Base-by-base conservation (phyloP, 768 basidiomycete genomes). In the Cystobasidium onofrii region DNA sequence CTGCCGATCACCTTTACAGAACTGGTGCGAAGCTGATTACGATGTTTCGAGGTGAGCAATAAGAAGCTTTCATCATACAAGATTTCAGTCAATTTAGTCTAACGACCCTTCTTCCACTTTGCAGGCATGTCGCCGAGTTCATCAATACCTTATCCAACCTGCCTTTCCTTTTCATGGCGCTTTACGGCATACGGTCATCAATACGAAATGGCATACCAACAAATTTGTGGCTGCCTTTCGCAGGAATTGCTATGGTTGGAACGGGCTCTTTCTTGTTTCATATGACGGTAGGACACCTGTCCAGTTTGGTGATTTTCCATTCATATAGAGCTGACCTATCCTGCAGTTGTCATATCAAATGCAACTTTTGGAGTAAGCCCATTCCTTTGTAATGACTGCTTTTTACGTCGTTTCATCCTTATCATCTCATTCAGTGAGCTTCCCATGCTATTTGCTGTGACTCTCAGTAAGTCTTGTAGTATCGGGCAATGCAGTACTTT, bases 11-110 rank as follows among this genome's bases (percentile, higher is more conserved):
- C 36, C 39, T 33, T 25, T 44, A 54, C 65, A 71, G 69, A 52
- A 71, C 55, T 71, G 69, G 69, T 71, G 69, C 33, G 69, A 71
- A 71, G 69, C 69, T 12, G 54, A 71, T 60, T 71, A 71, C 29
- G 69, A 71, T 71, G 69, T 71, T n/a, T 71, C 69, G 33, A 18
- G 50, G 69, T 60, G 31, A 17, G 46, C 46, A 31, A 61, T 61
- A 33, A 6, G 36, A 34, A 54, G 20, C 66, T 55, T 34, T 20
- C 25, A 20, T 3, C 4, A 4, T 29, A 64, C 62, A 7, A 4
- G n/a, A 20, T 46, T 10, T 27, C n/a, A 41, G 15, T 29, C 7
- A n/a, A 12, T 17, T 44, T 7, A 6, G 6, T 12, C 34, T 66
- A 39, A 41, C 27, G 18, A 41, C n/a, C 7, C 25, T 52, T 46